Evolutionary conservation across 495 filamentous ascomycete species (phyloP), one percentile per base, ranked within the genome.

Genomic region (Penicillium egyptiacum): DNA sequence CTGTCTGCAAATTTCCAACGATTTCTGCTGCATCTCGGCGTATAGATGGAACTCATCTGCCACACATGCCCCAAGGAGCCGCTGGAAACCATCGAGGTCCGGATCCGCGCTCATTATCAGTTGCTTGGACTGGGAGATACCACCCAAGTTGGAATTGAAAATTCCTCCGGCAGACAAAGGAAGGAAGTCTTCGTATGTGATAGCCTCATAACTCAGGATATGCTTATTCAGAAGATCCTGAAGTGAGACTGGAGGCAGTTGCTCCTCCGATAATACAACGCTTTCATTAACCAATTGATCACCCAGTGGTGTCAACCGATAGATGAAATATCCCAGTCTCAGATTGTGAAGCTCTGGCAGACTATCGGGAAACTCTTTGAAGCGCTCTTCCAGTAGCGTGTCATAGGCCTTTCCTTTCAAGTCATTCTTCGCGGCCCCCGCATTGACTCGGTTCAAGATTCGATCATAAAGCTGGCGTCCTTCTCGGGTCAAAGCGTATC

Each of bases 381-480:
- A 77, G 9, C 53, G 47, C 26, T 60, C 35, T 30, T 53, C 42
- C n/a, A 71, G 33, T n/a, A 68, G n/a, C 5, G 47, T 33, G 1
- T 71, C 61, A 20, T 70, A 67, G 37, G 58, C 56, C 17, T 11
- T 19, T 5, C 54, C 49, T 2, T 46, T 50, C 5, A 52, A 37
- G 0, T 44, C 37, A 5, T 37, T 41, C 51, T 60, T 52, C 28
- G 46, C 48, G 9, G 57, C 56, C 28, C 61, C 58, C 11, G 12
- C 23, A 51, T 72, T 70, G 12, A 70, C 69, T 26, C 25, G 52
- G 19, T 65, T 56, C 11, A 79, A 50, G 50, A 77, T 58, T 19
- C 45, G 51, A 56, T 77, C 75, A 41, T 79, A 79, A 2, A 79
- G 56, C 16, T 68, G 58, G 10, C 74, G 60, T 3, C 75, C 75